A percentile compares a stretch with the other conserved stretches of the same genome.
Evolutionary conservation across 2,329 filamentous ascomycete species (phyloP).

Genomic region (Trichophyton schoenleinii): DNA sequence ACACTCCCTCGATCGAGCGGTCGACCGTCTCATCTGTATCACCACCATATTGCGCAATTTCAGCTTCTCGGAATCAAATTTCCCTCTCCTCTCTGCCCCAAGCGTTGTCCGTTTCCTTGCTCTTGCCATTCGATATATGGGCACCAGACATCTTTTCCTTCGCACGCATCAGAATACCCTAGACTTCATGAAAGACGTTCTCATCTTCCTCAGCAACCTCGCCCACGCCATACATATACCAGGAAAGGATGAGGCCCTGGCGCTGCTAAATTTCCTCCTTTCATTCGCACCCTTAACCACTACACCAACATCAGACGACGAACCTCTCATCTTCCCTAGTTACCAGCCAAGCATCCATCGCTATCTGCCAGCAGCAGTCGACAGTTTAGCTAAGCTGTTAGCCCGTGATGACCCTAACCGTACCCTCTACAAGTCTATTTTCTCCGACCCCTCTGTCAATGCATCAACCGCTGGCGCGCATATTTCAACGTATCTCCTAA

Average conservation of each 20-base stretch:
- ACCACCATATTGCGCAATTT: slow-evolving; percentile 87
- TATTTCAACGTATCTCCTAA: slow-evolving; percentile 64
- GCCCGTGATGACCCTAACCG: slow-evolving; percentile 90
- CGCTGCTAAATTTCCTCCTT: slow-evolving; percentile 75
- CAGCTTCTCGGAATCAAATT: slow-evolving; percentile 73
- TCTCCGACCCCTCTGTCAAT: slow-evolving; percentile 56
- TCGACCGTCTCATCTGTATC: slow-evolving; percentile 77
- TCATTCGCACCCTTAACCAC: slow-evolving; percentile 70
- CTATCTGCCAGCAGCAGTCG: slow-evolving; percentile 80
- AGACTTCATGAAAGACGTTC: slow-evolving; percentile 93
- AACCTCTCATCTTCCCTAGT: slow-evolving; percentile 59
- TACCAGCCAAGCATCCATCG: slow-evolving; percentile 73
- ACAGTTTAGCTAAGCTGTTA: slow-evolving; percentile 79
- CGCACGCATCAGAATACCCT: slow-evolving; percentile 72
- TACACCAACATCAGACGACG: slow-evolving; percentile 46
- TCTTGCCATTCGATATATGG: slow-evolving; percentile 70
- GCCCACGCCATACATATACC: slow-evolving; percentile 69
- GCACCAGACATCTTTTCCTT: slow-evolving; percentile 76
- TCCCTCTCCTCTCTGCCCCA: slow-evolving; percentile 59
- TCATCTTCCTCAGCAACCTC: slow-evolving; percentile 81
- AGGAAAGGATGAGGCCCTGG: slow-evolving; percentile 73
- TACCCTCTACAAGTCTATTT: slow-evolving; percentile 69
- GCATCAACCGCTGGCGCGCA: slow-evolving; percentile 48
- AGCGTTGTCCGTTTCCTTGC: slow-evolving; percentile 72
- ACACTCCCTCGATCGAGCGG: slow-evolving; percentile 74